Percentiles rank a stretch among this genome's conserved stretches.
phyloP scores from a whole-genome alignment of 441 rosid species.

The Corymbia citriodora region DNA sequence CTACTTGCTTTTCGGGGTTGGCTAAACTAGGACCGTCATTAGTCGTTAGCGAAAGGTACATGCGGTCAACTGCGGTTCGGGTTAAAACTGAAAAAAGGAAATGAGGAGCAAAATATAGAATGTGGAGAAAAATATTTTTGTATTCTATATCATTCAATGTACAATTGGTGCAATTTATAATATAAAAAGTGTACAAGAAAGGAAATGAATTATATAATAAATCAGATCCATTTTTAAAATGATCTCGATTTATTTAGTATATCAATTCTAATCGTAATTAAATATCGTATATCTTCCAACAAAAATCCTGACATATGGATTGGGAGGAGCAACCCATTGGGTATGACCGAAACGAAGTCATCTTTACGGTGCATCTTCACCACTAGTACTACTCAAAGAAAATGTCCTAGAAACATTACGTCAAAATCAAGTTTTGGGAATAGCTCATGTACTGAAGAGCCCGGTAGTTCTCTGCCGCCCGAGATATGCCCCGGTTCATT shows the following conservation, averaged over 20 bases:
- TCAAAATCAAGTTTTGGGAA: rapidly evolving
- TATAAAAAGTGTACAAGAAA: no score
- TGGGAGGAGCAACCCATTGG: not conserved
- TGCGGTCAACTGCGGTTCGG: not conserved
- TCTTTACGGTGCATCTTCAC: not conserved
- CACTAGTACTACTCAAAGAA: not conserved
- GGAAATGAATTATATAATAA: no score
- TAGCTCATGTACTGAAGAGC: not conserved
- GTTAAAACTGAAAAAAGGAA: not conserved
- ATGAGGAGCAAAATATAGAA: no score
- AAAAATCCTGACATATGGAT: not conserved
- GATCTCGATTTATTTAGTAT: no score
- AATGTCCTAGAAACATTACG: not conserved
- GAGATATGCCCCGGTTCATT: not conserved
- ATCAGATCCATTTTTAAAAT: no score
- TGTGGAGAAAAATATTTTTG: no score
- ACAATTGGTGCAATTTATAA: no score
- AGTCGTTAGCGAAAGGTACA: not conserved
- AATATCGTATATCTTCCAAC: no score
- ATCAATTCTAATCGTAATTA: no score
- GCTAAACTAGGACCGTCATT: not conserved
- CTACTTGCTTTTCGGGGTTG: not conserved
- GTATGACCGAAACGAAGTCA: not conserved
- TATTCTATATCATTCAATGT: no score
- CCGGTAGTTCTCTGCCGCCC: not conserved